These are phyloP conservation scores for Plasmodium berghei DNA, from an alignment of 169 alveolate species.

Conservation along the genomic window DNA sequence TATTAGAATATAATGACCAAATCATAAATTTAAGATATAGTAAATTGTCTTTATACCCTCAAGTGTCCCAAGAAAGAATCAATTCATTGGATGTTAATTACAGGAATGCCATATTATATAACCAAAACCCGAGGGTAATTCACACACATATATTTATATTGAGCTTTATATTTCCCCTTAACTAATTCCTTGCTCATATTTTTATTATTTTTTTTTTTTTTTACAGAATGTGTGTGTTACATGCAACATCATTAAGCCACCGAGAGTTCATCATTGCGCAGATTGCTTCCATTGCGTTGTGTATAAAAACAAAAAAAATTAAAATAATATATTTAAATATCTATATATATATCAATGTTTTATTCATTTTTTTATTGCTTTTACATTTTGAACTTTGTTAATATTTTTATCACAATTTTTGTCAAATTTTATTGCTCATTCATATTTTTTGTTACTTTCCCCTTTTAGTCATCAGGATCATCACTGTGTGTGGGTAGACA, in stretches of 20 bases:
- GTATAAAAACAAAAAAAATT: conserved; percentile 62
- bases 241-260: conserved; percentile 86
- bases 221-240: conserved; percentile 89
- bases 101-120: conserved; percentile 47
- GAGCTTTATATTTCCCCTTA: background rate
- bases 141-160: conserved; percentile 18
- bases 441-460: background rate
- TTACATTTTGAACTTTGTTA: background rate
- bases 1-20: conserved; percentile 15
- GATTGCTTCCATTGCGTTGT: conserved; percentile 87
- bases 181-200: conserved; percentile 48
- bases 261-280: conserved; percentile 89
- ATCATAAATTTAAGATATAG: conserved; percentile 15
- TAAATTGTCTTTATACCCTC: conserved; percentile 29
- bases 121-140: conserved; percentile 57
- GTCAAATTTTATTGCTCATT: background rate
- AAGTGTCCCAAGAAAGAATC: conserved; percentile 56
- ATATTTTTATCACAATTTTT: background rate
- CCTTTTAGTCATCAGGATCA: conserved; percentile 91
- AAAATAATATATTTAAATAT: background rate
- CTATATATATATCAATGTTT: background rate
- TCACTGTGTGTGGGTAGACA: conserved; percentile 97
- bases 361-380: background rate
- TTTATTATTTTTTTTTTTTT: conserved; percentile 3
- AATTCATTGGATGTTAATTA: conserved; percentile 47